phyloP scores from a whole-genome alignment of 129 eudicot genomes.

The Arctium lappa region DNA sequence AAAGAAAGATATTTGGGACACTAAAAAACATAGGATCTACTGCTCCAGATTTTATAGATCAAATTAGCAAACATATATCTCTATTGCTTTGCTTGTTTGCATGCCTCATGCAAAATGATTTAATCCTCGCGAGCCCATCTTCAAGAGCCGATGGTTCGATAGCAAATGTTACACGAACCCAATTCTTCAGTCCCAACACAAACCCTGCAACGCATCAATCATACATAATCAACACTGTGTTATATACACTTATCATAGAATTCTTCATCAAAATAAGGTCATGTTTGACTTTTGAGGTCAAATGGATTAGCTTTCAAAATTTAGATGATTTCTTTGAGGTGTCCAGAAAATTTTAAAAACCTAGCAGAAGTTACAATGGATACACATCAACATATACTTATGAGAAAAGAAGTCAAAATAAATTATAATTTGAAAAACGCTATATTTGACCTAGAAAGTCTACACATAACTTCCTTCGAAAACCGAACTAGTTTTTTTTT shows the following conservation, averaged over 20 bases:
- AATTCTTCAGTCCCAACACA: slow-evolving; percentile 49
- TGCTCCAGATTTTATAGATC: neutral
- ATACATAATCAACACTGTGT: neutral
- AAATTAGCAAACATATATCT: neutral
- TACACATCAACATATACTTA: neutral
- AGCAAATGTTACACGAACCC: slow-evolving; percentile 68
- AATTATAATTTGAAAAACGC: neutral
- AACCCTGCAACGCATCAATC: slow-evolving; percentile 30
- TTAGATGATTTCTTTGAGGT: neutral
- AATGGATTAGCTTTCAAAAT: neutral
- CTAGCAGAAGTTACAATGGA: neutral
- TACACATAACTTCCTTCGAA: neutral
- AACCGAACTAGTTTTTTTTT: neutral
- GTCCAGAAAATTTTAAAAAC: neutral
- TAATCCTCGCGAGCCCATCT: slow-evolving; percentile 60
- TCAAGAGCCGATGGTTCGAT: slow-evolving; percentile 63
- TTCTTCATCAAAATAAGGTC: neutral
- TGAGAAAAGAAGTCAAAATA: neutral
- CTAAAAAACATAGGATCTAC: neutral
- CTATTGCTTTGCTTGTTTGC: slow-evolving; percentile 19
- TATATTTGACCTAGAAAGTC: neutral
- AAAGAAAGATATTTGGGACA: neutral
- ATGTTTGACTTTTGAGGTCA: slow-evolving; percentile 15
- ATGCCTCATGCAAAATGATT: slow-evolving; percentile 51
- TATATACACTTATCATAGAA: neutral